Conservation (phyloP, 768 basidiomycete species). For the Termitomyces sp. region DNA sequence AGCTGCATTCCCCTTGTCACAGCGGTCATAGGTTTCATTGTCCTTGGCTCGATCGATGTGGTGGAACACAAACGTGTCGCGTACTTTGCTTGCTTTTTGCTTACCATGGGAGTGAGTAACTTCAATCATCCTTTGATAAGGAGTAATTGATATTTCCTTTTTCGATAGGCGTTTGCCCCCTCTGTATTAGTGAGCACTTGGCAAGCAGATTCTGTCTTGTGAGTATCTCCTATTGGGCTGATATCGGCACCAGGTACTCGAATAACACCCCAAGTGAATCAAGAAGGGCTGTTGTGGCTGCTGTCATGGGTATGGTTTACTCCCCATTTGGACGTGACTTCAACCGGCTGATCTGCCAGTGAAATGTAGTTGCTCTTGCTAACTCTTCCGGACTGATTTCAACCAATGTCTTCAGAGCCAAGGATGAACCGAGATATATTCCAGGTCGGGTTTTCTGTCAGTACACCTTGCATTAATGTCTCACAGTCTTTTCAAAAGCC, state of each 20-base stretch:
- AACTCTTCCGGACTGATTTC: constrained; percentile 48
- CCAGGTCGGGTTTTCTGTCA: constrained; percentile 26
- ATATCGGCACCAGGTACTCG: constrained; percentile 30
- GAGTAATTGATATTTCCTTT: background rate
- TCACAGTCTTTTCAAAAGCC: constrained; percentile 18
- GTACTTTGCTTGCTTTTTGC: constrained; percentile 54
- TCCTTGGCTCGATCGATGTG: constrained; percentile 43
- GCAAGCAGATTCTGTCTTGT: constrained; percentile 17
- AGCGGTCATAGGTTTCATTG: constrained; percentile 37
- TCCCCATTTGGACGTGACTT: background rate
- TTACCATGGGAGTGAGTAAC: constrained; percentile 43
- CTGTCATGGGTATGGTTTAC: constrained; percentile 40
- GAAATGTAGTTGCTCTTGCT: constrained; percentile 39
- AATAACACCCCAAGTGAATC: constrained; percentile 50
- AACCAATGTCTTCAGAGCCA: constrained; percentile 47
- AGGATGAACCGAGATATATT: constrained; percentile 48
- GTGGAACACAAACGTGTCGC: constrained; percentile 36
- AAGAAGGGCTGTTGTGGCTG: constrained; percentile 45
- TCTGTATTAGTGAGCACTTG: constrained; percentile 43
- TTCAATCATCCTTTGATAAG: background rate
- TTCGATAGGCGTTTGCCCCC: constrained; percentile 40
- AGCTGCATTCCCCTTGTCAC: constrained; percentile 40
- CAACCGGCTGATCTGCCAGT: background rate
- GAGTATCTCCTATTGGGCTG: background rate
- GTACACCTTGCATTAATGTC: background rate